Evolutionary conservation across 192 early-diverging fungal genomes (phyloP), one percentile per base, ranked within the genome.

Genomic region (Gonapodya sp.): DNA sequence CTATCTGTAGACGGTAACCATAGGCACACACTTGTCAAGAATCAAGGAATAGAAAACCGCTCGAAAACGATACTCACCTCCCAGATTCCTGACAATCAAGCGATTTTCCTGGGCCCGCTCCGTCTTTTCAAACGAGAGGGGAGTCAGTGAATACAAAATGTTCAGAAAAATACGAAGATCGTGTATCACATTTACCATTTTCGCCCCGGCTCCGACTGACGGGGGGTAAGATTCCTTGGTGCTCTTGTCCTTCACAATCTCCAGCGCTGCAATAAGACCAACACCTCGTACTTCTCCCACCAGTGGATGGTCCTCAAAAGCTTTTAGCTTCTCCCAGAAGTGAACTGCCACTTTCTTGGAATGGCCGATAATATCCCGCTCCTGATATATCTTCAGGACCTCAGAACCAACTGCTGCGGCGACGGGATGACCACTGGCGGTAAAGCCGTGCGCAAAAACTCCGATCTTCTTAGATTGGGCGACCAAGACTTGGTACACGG

Each of bases 401-500:
- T 77, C 75, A 2, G 34, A 18, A 2, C 18, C 75, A 33, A 77
- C 75, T 16, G 75, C 75, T 16, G 18, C 16, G 30, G 75, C 18
- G 75, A 77, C 75, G 2, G 75, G 75, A 33, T 77, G 75, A 34
- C 75, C 75, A 16, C 18, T 31, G 75, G 8, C 18, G 31, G 75
- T 77, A 34, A 77, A 77, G 8, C 75, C 75, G 75, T 77, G 75
- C 30, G 75, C 75, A 8, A 18, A 77, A 16, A 34, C 75, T 18
- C 75, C 75, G 75, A 16, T 16, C 31, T 77, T 77, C 30, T 32
- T 34, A 8, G 75, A 77, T 34, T 77, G 75, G 8, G 18, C 31
- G 75, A 77, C 75, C 75, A 77, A 33, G 8, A 77, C 75, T 8
- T 34, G 30, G 75, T 77, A 34, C 8, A 77, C 34, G 30, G 16